Conservation (phyloP, 768 basidiomycete species). For the Leucosporidium scottii region DNA sequence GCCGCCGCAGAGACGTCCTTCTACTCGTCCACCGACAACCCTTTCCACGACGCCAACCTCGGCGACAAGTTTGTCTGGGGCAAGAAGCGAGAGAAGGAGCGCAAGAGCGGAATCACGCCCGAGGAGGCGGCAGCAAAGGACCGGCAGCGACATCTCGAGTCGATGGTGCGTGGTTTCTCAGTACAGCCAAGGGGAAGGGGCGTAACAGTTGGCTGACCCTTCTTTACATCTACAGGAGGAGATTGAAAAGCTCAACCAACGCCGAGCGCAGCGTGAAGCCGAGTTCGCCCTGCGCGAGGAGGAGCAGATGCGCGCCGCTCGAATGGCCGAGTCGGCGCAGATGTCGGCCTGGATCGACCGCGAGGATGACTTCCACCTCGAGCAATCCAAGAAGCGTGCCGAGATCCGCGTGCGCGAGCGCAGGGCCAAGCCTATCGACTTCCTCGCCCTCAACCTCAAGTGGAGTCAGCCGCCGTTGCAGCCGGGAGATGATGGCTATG, state of each 20-base stretch:
- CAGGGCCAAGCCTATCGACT: constrained; percentile 97
- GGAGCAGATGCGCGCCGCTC: constrained; percentile 80
- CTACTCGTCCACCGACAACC: constrained; percentile 94
- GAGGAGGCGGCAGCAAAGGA: constrained; percentile 76
- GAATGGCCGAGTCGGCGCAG: constrained; percentile 86
- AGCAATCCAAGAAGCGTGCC: constrained; percentile 83
- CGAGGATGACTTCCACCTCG: constrained; percentile 93
- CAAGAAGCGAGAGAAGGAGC: constrained; percentile 95
- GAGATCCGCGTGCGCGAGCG: constrained; percentile 93
- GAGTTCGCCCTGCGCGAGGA: constrained; percentile 84
- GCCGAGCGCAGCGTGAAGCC: constrained; percentile 84
- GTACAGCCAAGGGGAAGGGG: not conserved
- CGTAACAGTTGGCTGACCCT: not conserved
- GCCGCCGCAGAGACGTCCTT: constrained; percentile 85
- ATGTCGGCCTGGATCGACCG: constrained; percentile 98
- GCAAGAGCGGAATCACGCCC: constrained; percentile 70
- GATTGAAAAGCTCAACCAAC: constrained; percentile 77
- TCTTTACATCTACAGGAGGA: constrained; percentile 54
- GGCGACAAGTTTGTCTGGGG: constrained; percentile 97
- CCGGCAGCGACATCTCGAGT: constrained; percentile 72
- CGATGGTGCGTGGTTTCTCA: constrained; percentile 48
- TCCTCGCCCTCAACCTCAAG: constrained; percentile 87
- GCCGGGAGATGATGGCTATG: constrained; percentile 46
- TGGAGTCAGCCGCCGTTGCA: constrained; percentile 59
- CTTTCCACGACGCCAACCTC: constrained; percentile 95